A percentile compares a stretch with the other conserved stretches of the same genome.
Evolutionary conservation across 257 asterid genomes (phyloP).

Genomic region (Ehretia macrophylla): DNA sequence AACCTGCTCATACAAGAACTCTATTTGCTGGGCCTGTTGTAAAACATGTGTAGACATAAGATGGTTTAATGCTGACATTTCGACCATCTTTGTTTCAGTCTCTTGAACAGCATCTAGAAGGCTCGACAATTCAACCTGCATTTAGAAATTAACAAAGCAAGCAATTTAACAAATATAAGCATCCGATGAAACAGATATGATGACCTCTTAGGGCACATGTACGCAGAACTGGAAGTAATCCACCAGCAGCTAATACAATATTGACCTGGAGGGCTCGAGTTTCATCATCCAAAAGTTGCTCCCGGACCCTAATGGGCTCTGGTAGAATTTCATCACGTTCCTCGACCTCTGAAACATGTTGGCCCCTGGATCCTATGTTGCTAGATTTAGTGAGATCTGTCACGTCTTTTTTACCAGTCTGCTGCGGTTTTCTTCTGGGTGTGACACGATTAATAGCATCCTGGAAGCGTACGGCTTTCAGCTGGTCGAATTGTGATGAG

Average conservation of each 20-base stretch:
- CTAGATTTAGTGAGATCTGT: constrained; percentile 35
- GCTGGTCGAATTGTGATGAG: constrained; percentile 81
- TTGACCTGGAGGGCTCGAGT: constrained; percentile 88
- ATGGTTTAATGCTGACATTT: constrained; percentile 90
- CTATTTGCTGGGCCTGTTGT: constrained; percentile 93
- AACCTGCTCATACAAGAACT: constrained; percentile 77
- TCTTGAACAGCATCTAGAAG: constrained; percentile 85
- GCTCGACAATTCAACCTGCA: constrained; percentile 74
- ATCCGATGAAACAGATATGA: background rate
- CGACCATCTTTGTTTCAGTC: constrained; percentile 92
- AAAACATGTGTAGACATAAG: constrained; percentile 94
- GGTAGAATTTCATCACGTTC: constrained; percentile 40
- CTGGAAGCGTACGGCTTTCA: constrained; percentile 93
- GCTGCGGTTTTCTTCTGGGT: constrained; percentile 70
- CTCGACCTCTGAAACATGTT: constrained; percentile 36
- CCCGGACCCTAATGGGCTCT: constrained; percentile 58
- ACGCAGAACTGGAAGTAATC: constrained; percentile 2
- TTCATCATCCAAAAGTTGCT: constrained; percentile 75
- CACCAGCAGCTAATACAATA: background rate
- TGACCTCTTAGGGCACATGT: constrained; percentile 1
- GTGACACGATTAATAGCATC: constrained; percentile 78
- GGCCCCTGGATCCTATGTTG: constrained; percentile 24
- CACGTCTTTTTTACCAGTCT: constrained; percentile 19
- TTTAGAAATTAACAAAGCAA: constrained; percentile 2
- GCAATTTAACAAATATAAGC: constrained; percentile 2